A percentile compares a stretch with the other conserved stretches of the same genome.
phyloP scores from a whole-genome alignment of 1,284 basidiomycete species.

The Papiliotrema fonsecae region DNA sequence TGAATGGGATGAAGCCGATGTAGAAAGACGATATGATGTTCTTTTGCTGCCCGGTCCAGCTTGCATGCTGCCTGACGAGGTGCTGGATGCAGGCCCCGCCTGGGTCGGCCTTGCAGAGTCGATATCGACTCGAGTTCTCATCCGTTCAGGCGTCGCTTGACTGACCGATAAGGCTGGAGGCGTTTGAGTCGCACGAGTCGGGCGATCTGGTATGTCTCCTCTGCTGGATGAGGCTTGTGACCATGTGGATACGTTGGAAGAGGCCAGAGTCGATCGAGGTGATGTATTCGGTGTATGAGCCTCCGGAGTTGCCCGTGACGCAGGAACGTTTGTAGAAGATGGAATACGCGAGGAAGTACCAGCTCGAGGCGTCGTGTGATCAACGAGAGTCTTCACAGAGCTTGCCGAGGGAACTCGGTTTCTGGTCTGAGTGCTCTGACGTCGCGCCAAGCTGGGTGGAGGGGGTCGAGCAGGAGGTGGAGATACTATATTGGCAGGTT shows the following conservation, averaged over 20 bases:
- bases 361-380: background rate
- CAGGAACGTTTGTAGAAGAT: background rate
- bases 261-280: background rate
- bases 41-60: background rate
- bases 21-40: conserved; percentile 13
- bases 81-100: no score
- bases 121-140: no score
- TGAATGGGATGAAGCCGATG: background rate
- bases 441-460: background rate
- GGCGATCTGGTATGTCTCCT: no score
- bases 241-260: conserved; percentile 7
- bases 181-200: conserved; percentile 2
- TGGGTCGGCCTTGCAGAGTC: no score
- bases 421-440: background rate
- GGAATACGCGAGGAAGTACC: no score
- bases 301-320: background rate
- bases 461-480: background rate
- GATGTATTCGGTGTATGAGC: background rate
- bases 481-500: no score
- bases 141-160: background rate
- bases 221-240: no score
- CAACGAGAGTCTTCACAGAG: background rate
- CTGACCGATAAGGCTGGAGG: background rate
- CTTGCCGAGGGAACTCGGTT: no score
- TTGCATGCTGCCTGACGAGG: background rate